Evolutionary conservation across 108 stramenopile genomes (phyloP), one percentile per base, ranked within the genome.

Genomic region (Asterionellopsis glacialis): DNA sequence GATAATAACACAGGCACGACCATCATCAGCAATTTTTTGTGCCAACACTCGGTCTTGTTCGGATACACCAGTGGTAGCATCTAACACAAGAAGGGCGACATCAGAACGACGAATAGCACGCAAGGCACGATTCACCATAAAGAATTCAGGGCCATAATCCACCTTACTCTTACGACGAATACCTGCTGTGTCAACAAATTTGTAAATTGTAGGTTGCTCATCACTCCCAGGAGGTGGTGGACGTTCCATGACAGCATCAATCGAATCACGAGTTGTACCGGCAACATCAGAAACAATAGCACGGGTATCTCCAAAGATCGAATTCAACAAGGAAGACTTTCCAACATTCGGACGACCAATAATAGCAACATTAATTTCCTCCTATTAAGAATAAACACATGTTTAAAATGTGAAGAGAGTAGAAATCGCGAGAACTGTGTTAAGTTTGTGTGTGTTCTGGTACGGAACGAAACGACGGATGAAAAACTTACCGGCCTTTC

Each of bases 291-390:
- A 88, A 9, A 98, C 96, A 60, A 99, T 98, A 54, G 96, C 84
- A 9, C 97, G 81, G 25, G 73, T 76, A 61, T 82, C 69, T 33
- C 97, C 97, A 68, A 95, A 90, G 24, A 99, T 63, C 24, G 77
- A 64, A 74, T 99, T 99, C 59, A 97, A 62, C n/a, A 98, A 78
- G 52, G 80, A 80, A 24, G 76, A 80, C 72, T 99, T 99, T 57
- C 98, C 98, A 38, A 98, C 97, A 64, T 99, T 99, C 27, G 98
- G 98, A 21, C 97, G 64, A 14, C 98, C 98, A 14, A 99, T 85
- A 40, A 99, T 93, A 1, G 96, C 93, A 49, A 99, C 77, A 69
- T 93, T 93, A 63, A 97, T 94, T 56, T 90, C 87, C 52, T 88
- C 33, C 33, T 33, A 33, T 33, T 33, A 33, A 7, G 33, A 33